Conservation (phyloP, 2,329 filamentous ascomycete genomes). For the Keithomyces neogunnii region DNA sequence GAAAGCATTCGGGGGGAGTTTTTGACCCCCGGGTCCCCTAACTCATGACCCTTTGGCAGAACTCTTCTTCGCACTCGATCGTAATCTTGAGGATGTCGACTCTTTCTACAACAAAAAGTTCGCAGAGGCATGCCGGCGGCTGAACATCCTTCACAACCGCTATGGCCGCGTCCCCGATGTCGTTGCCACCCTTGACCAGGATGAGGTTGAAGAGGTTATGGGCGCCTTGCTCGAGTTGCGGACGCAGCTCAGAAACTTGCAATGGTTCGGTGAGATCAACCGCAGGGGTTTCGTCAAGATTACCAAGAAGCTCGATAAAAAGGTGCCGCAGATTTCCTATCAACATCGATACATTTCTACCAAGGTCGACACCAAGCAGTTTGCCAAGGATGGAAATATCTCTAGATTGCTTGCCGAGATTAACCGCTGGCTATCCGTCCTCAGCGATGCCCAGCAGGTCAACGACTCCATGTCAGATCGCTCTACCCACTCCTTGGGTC, state of each 20-base stretch:
- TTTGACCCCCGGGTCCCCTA: constrained; percentile 19
- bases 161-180: constrained; percentile 69
- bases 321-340: constrained; percentile 64
- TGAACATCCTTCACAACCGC: constrained; percentile 79
- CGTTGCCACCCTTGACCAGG: constrained; percentile 67
- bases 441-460: constrained; percentile 67
- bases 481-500: constrained; percentile 68
- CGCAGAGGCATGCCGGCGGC: constrained; percentile 70
- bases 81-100: constrained; percentile 95
- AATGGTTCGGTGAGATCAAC: constrained; percentile 98
- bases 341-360: constrained; percentile 83
- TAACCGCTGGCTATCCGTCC: constrained; percentile 82
- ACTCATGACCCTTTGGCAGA: constrained; percentile 45
- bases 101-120: constrained; percentile 96
- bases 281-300: constrained; percentile 94
- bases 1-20: constrained; percentile 13
- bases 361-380: constrained; percentile 82
- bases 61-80: constrained; percentile 94
- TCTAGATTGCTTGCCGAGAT: constrained; percentile 50
- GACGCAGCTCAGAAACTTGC: constrained; percentile 78
- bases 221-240: constrained; percentile 83
- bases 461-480: constrained; percentile 69
- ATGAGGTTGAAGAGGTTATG: constrained; percentile 87
- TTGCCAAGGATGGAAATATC: constrained; percentile 62
- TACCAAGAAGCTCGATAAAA: constrained; percentile 98